Conservation (phyloP, 805 yeast species). For the Hanseniaspora jakobsenii region DNA sequence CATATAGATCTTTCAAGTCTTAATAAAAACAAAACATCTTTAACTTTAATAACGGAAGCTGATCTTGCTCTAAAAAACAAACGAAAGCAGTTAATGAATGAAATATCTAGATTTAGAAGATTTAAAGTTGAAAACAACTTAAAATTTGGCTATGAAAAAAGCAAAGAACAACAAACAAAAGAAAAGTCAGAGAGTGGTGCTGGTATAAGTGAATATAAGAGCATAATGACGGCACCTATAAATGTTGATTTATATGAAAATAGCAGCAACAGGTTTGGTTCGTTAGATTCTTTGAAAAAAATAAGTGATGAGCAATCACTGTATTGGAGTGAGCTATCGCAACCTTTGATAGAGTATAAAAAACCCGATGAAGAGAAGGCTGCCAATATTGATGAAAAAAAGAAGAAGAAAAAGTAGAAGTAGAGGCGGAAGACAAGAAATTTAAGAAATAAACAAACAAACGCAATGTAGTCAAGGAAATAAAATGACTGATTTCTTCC, state of each 20-base stretch:
- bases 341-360: not conserved
- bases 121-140: constrained; percentile 1
- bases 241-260: not conserved
- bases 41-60: too few species aligned
- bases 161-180: not conserved
- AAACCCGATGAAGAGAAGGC: not conserved
- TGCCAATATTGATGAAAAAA: too few species aligned
- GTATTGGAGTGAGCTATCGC: not conserved
- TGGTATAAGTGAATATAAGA: not conserved
- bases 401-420: too few species aligned
- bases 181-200: not conserved
- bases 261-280: not conserved
- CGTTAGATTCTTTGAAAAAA: not conserved
- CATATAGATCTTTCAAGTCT: too few species aligned
- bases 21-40: too few species aligned
- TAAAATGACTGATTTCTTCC: too few species aligned
- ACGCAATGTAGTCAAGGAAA: too few species aligned
- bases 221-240: not conserved
- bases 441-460: too few species aligned
- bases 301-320: not conserved
- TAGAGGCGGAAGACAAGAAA: too few species aligned
- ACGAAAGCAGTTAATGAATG: constrained; percentile 8
- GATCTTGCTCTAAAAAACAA: not conserved
- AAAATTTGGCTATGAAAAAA: constrained; percentile 2
- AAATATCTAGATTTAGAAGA: constrained; percentile 5